Evolutionary conservation across 768 basidiomycete species (phyloP).

Genomic region (Mycena venus): DNA sequence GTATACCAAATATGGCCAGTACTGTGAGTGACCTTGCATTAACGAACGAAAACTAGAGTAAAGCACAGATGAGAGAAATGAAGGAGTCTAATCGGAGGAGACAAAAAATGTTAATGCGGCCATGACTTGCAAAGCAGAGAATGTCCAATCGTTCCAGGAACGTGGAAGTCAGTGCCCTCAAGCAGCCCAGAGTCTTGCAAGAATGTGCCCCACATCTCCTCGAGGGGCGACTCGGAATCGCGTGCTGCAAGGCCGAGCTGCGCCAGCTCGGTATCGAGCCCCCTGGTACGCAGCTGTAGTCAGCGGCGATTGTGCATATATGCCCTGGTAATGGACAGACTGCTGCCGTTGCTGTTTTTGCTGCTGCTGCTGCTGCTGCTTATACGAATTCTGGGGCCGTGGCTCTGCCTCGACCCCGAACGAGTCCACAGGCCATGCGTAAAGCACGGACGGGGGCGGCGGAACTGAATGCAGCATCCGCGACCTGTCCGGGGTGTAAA

Average conservation of each 20-base stretch:
- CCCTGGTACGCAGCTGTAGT: conserved; percentile 40
- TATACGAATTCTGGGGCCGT: conserved; percentile 29
- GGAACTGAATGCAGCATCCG: conserved; percentile 1
- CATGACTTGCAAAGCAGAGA: not conserved
- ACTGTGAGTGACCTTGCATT: not conserved
- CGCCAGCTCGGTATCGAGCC: conserved; percentile 60
- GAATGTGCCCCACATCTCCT: conserved; percentile 72
- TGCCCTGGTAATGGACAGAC: conserved; percentile 1
- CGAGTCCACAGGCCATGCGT: conserved; percentile 28
- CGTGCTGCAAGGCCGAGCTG: conserved; percentile 73
- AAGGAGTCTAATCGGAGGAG: not conserved
- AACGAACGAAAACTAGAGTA: not conserved
- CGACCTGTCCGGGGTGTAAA: conserved; percentile 5
- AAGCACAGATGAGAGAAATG: not conserved
- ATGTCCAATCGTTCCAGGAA: not conserved
- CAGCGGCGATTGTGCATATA: conserved; percentile 34
- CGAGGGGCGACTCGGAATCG: conserved; percentile 65
- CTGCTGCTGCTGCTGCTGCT: conserved; percentile 33
- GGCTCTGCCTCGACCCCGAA: not conserved
- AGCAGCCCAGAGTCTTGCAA: conserved; percentile 67
- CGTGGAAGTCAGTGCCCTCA: conserved; percentile 44
- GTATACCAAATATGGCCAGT: too few relatives aligned
- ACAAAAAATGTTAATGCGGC: not conserved
- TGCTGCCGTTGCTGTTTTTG: conserved; percentile 32
- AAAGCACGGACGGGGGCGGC: conserved; percentile 24